A percentile compares a stretch with the other conserved stretches of the same genome.
Conservation (phyloP, 2,329 filamentous ascomycete species). For the Delphinella strobiligena region DNA sequence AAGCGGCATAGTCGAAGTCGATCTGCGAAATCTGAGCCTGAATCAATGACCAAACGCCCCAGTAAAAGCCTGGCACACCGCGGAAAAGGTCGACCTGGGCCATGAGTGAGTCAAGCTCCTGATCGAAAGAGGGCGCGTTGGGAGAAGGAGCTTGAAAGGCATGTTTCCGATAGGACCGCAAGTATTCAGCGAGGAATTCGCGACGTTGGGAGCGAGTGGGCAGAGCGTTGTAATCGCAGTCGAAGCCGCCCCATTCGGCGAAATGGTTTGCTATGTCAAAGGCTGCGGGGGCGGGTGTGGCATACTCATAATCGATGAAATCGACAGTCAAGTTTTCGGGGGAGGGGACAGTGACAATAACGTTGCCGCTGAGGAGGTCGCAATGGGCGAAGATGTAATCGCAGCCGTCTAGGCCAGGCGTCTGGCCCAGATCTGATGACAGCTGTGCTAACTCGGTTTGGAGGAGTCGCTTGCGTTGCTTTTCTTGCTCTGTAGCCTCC, state of each 20-base stretch:
- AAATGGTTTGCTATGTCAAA: conserved; percentile 98
- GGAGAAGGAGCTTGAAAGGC: conserved; percentile 6
- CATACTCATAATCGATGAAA: conserved; percentile 99
- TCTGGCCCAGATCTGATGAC: conserved; percentile 59
- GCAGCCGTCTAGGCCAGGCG: conserved; percentile 62
- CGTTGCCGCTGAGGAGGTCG: conserved; percentile 90
- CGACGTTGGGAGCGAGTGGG: conserved; percentile 66
- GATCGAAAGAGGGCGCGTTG: conserved; percentile 28
- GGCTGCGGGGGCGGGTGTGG: conserved; percentile 81
- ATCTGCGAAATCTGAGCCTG: conserved; percentile 91
- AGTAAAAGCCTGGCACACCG: conserved; percentile 78
- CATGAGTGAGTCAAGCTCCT: conserved; percentile 57
- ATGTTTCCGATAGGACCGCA: conserved; percentile 52
- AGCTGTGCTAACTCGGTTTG: conserved; percentile 64
- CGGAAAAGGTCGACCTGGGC: conserved; percentile 77
- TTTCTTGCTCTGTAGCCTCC: conserved; percentile 55
- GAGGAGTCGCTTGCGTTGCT: conserved; percentile 52
- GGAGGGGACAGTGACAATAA: conserved; percentile 51
- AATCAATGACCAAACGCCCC: conserved; percentile 92
- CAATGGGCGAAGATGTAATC: conserved; percentile 89
- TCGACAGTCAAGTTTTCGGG: conserved; percentile 36
- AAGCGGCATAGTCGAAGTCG: conserved; percentile 89
- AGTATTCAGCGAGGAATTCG: conserved; percentile 74
- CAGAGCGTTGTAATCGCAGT: conserved; percentile 77
- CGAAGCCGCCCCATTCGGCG: conserved; percentile 94